phyloP scores from a whole-genome alignment of 2,329 filamentous ascomycete species.

The Zalaria obscura region DNA sequence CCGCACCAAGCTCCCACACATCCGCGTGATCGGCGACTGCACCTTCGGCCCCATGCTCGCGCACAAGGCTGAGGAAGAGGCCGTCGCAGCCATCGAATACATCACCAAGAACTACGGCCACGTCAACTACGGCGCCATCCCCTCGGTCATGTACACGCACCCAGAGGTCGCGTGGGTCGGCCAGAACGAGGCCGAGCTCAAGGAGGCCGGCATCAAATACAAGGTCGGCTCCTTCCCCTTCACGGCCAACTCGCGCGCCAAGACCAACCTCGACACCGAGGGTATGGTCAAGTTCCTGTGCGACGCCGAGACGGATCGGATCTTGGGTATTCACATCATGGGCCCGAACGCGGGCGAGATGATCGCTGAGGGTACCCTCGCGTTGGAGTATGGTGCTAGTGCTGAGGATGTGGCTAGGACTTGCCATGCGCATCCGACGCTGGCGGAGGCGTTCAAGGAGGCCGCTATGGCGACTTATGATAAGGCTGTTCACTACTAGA shows the following conservation, averaged over 20 bases:
- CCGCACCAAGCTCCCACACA: slow-evolving; percentile 93
- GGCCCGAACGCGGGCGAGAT: slow-evolving; percentile 95
- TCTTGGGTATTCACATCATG: slow-evolving; percentile 92
- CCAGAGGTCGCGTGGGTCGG: slow-evolving; percentile 98
- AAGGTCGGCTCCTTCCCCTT: slow-evolving; percentile 91
- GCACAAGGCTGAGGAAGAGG: slow-evolving; percentile 98
- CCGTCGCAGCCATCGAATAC: slow-evolving; percentile 85
- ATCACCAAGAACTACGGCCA: slow-evolving; percentile 97
- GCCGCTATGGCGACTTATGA: slow-evolving; percentile 94
- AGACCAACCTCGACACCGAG: slow-evolving; percentile 95
- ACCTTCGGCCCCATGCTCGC: slow-evolving; percentile 98
- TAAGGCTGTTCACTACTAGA: slow-evolving; percentile 90
- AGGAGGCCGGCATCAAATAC: slow-evolving; percentile 81
- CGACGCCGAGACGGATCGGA: slow-evolving; percentile 89
- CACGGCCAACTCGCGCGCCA: slow-evolving; percentile 93
- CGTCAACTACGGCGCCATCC: slow-evolving; percentile 97
- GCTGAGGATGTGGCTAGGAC: slow-evolving; percentile 91
- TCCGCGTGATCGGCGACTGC: slow-evolving; percentile 88
- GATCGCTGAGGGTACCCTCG: slow-evolving; percentile 94
- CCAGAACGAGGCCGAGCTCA: slow-evolving; percentile 91
- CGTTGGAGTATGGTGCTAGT: slow-evolving; percentile 90
- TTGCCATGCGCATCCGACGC: slow-evolving; percentile 89
- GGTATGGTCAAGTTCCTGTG: slow-evolving; percentile 95
- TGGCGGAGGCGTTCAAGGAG: slow-evolving; percentile 98
- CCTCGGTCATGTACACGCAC: slow-evolving; percentile 98